These are phyloP conservation scores for Penicillium palitans DNA, from an alignment of 2,329 filamentous ascomycete species.

Conservation along the genomic window DNA sequence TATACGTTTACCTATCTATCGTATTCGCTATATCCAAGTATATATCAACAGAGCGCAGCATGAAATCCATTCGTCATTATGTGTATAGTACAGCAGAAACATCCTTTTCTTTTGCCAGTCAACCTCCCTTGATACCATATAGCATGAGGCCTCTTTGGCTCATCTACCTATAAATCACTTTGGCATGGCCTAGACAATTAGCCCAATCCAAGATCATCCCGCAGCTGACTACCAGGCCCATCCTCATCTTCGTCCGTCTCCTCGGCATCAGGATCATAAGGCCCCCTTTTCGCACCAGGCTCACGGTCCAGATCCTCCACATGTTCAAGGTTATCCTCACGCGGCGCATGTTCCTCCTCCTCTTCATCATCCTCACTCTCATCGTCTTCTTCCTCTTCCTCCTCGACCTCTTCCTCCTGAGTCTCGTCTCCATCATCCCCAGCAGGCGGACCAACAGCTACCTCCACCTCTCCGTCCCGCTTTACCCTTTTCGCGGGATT, in stretches of 20 bases:
- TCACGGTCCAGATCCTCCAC: constrained; percentile 40
- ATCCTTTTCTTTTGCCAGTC: constrained; percentile 1
- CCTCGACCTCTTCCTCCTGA: constrained; percentile 31
- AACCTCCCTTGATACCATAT: not conserved
- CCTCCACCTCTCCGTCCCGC: constrained; percentile 20
- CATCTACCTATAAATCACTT: not conserved
- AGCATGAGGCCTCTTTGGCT: not conserved
- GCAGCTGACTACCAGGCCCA: constrained; percentile 33
- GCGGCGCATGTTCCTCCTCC: constrained; percentile 16
- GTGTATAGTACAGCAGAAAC: constrained; percentile 22
- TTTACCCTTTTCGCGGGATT: constrained; percentile 28
- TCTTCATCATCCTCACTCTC: constrained; percentile 27
- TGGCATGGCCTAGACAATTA: constrained; percentile 11
- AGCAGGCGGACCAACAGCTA: constrained; percentile 1
- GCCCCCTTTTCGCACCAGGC: constrained; percentile 20
- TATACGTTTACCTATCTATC: not conserved
- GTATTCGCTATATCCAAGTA: not conserved
- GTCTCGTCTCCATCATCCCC: constrained; percentile 21
- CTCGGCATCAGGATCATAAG: constrained; percentile 36
- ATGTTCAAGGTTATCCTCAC: constrained; percentile 9
- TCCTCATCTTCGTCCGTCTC: constrained; percentile 38
- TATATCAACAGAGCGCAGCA: constrained; percentile 3
- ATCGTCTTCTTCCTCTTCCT: constrained; percentile 26
- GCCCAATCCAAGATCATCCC: constrained; percentile 34
- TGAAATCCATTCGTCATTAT: constrained; percentile 24